A percentile compares a stretch with the other conserved stretches of the same genome.
These are phyloP conservation scores for Rhizoclosmatium sp. DNA, from an alignment of 192 early-diverging fungal species.

Conservation along the genomic window DNA sequence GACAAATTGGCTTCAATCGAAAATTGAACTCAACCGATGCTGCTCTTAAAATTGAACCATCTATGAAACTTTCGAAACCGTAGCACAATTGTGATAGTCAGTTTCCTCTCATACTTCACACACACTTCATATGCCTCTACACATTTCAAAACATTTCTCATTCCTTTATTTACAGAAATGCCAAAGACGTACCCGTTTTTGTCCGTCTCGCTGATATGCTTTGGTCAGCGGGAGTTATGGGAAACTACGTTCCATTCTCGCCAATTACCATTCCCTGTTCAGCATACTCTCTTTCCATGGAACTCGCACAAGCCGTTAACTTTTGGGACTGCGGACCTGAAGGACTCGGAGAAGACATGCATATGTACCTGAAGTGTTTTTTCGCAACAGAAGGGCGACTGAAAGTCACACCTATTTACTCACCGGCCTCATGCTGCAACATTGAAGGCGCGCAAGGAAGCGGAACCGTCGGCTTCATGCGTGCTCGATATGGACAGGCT, in stretches of 20 bases:
- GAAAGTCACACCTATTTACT: conserved; percentile 63
- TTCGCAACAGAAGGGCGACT: conserved; percentile 67
- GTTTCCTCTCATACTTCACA: no score
- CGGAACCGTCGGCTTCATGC: conserved; percentile 52
- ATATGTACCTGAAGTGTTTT: conserved; percentile 75
- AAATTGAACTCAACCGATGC: no score
- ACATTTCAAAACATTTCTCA: neutral
- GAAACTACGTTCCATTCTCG: conserved; percentile 63
- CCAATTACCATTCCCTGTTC: conserved; percentile 69
- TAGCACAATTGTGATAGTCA: no score
- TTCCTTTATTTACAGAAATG: conserved; percentile 49
- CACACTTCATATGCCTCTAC: no score
- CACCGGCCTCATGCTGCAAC: conserved; percentile 65
- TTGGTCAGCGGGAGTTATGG: conserved; percentile 72
- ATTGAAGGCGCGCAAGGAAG: conserved; percentile 38
- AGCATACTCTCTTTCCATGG: conserved; percentile 70
- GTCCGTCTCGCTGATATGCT: conserved; percentile 70
- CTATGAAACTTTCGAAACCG: no score
- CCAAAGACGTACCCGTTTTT: conserved; percentile 68
- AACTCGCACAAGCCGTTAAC: conserved; percentile 67
- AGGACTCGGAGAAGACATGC: conserved; percentile 74
- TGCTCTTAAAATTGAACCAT: no score
- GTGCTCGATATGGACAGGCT: conserved; percentile 63
- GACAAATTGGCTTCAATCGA: no score
- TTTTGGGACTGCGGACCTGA: conserved; percentile 72